Conservation (phyloP, 1,284 basidiomycete genomes). For the Pisolithus thermaeus region DNA sequence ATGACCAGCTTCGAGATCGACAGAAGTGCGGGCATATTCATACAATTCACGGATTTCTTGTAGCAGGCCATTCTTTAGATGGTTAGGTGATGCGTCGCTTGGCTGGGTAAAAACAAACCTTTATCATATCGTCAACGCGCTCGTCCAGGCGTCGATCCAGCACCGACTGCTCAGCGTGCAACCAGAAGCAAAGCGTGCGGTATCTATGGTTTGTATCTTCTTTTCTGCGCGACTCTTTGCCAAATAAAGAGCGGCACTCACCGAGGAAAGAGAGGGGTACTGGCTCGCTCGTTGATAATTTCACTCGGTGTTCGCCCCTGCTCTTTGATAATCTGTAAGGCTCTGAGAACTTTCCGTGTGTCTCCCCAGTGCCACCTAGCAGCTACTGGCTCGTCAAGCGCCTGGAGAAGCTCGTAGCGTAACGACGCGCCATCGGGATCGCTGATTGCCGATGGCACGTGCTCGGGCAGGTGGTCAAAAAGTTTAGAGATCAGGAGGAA, state of each 20-base stretch:
- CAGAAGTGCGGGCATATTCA: conserved; percentile 26
- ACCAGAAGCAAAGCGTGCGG: conserved; percentile 85
- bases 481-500: conserved; percentile 47
- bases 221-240: neutral
- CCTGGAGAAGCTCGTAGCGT: conserved; percentile 63
- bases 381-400: conserved; percentile 74
- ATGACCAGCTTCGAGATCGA: neutral
- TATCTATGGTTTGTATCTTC: conserved; percentile 48
- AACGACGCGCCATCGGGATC: conserved; percentile 52
- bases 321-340: conserved; percentile 75
- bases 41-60: conserved; percentile 69
- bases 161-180: conserved; percentile 69
- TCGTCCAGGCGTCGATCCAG: conserved; percentile 69
- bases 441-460: conserved; percentile 43
- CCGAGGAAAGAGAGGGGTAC: conserved; percentile 43
- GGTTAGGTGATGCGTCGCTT: conserved; percentile 1
- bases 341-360: conserved; percentile 83
- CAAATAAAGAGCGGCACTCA: conserved; percentile 19
- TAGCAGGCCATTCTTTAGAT: conserved; percentile 68
- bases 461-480: conserved; percentile 48
- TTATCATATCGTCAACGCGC: conserved; percentile 87
- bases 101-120: conserved; percentile 40
- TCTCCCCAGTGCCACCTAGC: conserved; percentile 95
- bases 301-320: conserved; percentile 64
- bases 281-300: conserved; percentile 61